Base-by-base conservation (phyloP, 208 protist genomes). In the Zelonia costaricensis region DNA sequence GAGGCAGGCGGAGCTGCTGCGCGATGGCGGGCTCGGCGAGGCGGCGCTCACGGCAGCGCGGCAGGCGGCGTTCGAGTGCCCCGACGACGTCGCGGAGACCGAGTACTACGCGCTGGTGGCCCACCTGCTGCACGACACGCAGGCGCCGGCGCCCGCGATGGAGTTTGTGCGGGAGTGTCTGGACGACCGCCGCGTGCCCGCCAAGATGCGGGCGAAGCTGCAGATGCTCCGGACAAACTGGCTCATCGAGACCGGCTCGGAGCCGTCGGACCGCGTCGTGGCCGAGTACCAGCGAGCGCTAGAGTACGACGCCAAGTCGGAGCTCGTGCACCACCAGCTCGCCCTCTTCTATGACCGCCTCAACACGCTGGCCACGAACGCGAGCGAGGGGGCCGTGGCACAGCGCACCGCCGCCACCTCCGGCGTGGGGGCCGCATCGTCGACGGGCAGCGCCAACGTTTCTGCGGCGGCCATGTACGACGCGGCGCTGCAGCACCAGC, bases 271-370 rank as follows among this genome's bases (percentile, higher is more conserved):
- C 18, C 93, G 95, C 35, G 79, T 98, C 6, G 84, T 95, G 51
- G 71, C 62, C 12, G 51, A 85, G 52, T 98, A 96, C 74, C 57
- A 92, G 18, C 59, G 59, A 15, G 86, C 89, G 8, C 67, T 90
- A 15, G 58, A 72, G 28, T 61, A 93, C 20, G 45, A 93, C 44
- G 15, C 62, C 7, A 33, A 52, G 2, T 98, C 84, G 48, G 97
- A 98, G 65, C 83, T 91, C 44, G 93, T 78, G 0, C 88, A 95
- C 66, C 97, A 97, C 67, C 76, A 85, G 39, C 77, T 98, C 28
- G 98, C 86, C 6, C 71, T 92, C 51, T 99, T 98, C 74, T 95
- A 94, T 62, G 97, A 99, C 23, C 76, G 82, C 16, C 60, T 97
- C 15, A 84, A 92, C 49, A 64, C 72, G 13, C 40, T 64, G 0